These are phyloP conservation scores for Macrolepiota albuminosa DNA, from an alignment of 768 basidiomycete species.

Conservation along the genomic window DNA sequence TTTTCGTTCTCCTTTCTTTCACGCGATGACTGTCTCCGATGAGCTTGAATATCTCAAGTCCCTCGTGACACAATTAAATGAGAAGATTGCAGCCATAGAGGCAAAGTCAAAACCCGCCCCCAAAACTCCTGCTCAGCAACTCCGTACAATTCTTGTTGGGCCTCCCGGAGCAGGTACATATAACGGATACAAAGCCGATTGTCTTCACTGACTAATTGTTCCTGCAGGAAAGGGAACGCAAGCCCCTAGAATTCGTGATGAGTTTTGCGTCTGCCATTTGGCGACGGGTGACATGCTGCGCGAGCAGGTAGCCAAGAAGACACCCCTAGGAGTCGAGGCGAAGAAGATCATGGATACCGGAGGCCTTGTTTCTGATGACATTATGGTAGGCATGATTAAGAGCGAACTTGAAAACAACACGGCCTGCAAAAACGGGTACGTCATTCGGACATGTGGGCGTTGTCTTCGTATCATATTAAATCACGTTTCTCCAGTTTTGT, in stretches of 20 bases:
- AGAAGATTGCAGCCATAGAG: constrained; percentile 84
- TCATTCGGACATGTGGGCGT: constrained; percentile 8
- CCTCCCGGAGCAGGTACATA: constrained; percentile 93
- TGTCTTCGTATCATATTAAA: constrained; percentile 11
- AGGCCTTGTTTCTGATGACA: constrained; percentile 92
- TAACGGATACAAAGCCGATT: neutral
- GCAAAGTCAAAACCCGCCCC: constrained; percentile 48
- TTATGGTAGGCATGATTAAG: constrained; percentile 97
- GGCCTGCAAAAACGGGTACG: constrained; percentile 93
- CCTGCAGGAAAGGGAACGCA: constrained; percentile 93
- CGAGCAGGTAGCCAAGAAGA: constrained; percentile 85
- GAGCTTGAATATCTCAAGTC: constrained; percentile 95
- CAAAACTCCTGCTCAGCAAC: constrained; percentile 67
- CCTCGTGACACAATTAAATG: constrained; percentile 85
- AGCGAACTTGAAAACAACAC: constrained; percentile 92
- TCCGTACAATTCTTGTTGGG: constrained; percentile 89
- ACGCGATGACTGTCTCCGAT: constrained; percentile 56
- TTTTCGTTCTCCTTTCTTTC: constrained; percentile 9
- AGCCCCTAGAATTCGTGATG: constrained; percentile 86
- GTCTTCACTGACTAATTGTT: neutral
- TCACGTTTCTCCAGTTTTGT: constrained; percentile 71
- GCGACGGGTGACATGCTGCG: constrained; percentile 99
- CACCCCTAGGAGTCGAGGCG: constrained; percentile 82
- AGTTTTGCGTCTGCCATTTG: constrained; percentile 96
- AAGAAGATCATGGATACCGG: constrained; percentile 99